phyloP scores from a whole-genome alignment of 2,329 filamentous ascomycete genomes.

The Colletotrichum sp. region DNA sequence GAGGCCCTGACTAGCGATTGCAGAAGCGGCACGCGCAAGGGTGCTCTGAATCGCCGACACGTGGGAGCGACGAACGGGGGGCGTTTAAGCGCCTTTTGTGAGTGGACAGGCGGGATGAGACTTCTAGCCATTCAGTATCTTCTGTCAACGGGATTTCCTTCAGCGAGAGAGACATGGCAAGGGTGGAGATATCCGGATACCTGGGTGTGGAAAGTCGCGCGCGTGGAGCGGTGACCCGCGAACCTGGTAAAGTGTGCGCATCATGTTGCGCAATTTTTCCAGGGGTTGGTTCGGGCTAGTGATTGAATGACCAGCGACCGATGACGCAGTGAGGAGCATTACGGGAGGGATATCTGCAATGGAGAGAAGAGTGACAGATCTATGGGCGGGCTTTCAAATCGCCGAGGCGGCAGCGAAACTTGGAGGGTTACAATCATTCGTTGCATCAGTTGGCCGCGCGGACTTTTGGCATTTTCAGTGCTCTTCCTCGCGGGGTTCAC shows the following conservation, averaged over 20 bases:
- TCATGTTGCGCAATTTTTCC: neutral
- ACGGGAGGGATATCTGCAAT: neutral
- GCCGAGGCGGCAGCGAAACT: neutral
- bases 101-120: too few species aligned
- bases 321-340: neutral
- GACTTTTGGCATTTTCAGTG: neutral
- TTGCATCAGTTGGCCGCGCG: neutral
- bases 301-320: neutral
- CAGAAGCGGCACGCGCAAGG: neutral
- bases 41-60: neutral
- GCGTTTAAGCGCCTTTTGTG: rapidly evolving
- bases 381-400: neutral
- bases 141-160: neutral
- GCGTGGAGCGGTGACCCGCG: neutral
- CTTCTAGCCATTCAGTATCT: too few species aligned
- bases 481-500: neutral
- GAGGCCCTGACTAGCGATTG: neutral
- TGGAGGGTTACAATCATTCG: neutral
- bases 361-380: rapidly evolving
- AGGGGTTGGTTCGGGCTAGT: neutral
- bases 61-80: neutral
- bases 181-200: neutral
- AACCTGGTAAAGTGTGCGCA: neutral
- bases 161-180: neutral
- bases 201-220: neutral